A percentile compares a stretch with the other conserved stretches of the same genome.
phyloP scores from a whole-genome alignment of 306 rosid species.

The Heteromeles arbutifolia region DNA sequence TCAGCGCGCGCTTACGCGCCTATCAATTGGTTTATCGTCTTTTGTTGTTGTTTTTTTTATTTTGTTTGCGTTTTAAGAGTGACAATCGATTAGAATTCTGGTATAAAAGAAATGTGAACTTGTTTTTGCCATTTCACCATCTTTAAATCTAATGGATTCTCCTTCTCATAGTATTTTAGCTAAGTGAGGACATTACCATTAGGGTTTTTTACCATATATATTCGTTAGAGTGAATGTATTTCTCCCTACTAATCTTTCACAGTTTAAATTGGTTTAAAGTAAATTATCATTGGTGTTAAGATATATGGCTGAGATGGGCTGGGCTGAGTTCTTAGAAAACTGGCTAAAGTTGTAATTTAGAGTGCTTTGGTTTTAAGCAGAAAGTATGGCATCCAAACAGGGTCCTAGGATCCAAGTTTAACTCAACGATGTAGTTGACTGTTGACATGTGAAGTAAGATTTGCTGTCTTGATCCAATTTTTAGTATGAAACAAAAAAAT shows the following conservation, averaged over 20 bases:
- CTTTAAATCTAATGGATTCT: neutral
- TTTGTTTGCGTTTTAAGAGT: neutral
- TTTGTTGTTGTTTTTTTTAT: too few relatives aligned
- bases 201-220: too few relatives aligned
- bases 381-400: neutral
- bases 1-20: neutral
- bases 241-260: neutral
- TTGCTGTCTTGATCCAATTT: neutral
- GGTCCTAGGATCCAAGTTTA: neutral
- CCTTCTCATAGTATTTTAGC: neutral
- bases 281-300: too few relatives aligned
- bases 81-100: too few relatives aligned
- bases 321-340: neutral
- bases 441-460: neutral
- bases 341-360: neutral
- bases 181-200: neutral
- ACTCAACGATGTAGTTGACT: neutral
- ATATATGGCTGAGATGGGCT: neutral
- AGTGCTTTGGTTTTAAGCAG: neutral
- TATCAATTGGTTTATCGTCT: neutral
- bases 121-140: too few relatives aligned
- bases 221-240: neutral
- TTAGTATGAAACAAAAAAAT: neutral
- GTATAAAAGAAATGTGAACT: too few relatives aligned
- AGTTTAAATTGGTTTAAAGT: too few relatives aligned